Evolutionary conservation across 805 yeast species (phyloP).

Genomic region (Kluyveromyces lactis): DNA sequence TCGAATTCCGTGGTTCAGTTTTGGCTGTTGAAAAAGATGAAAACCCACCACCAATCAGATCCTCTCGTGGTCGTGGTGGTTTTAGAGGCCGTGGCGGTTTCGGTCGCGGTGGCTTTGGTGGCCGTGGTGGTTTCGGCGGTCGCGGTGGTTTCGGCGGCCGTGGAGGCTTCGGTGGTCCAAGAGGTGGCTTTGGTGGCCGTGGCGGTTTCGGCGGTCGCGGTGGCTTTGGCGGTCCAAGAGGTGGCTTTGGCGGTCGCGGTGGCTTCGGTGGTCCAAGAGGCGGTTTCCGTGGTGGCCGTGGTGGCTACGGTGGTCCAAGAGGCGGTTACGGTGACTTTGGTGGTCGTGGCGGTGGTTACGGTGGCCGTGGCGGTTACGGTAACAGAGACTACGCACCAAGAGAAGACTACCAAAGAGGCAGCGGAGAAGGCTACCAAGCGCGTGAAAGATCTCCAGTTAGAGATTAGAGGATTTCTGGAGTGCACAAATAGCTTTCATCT

Average conservation of each 20-base stretch:
- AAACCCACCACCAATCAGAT: slow-evolving; percentile 40
- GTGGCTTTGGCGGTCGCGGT: slow-evolving; percentile 28
- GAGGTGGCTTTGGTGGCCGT: slow-evolving; percentile 28
- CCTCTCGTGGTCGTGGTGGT: slow-evolving; percentile 35
- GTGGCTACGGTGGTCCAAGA: slow-evolving; percentile 29
- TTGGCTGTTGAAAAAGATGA: slow-evolving; percentile 73
- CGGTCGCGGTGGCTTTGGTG: slow-evolving; percentile 38
- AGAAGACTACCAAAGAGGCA: slow-evolving; percentile 33
- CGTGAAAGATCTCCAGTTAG: slow-evolving; percentile 75
- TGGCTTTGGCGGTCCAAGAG: slow-evolving; percentile 30
- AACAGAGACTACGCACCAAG: slow-evolving; percentile 35
- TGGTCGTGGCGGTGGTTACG: slow-evolving; percentile 33
- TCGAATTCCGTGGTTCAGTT: slow-evolving; percentile 61
- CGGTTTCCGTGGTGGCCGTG: slow-evolving; percentile 34
- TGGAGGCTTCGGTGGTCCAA: slow-evolving; percentile 28
- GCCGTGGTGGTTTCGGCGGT: slow-evolving; percentile 39
- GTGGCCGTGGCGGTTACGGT: slow-evolving; percentile 31
- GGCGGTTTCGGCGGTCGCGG: slow-evolving; percentile 26
- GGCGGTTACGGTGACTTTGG: slow-evolving; percentile 35
- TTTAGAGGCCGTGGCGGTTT: slow-evolving; percentile 40
- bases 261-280: slow-evolving; percentile 31
- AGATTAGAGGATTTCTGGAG: slow-evolving; percentile 32
- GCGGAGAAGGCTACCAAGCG: slow-evolving; percentile 31
- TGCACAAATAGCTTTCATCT: too few species aligned
- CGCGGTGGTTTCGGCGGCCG: slow-evolving; percentile 32